phyloP scores from a whole-genome alignment of 2,329 filamentous ascomycete species.

The Aureobasidium subglaciale region DNA sequence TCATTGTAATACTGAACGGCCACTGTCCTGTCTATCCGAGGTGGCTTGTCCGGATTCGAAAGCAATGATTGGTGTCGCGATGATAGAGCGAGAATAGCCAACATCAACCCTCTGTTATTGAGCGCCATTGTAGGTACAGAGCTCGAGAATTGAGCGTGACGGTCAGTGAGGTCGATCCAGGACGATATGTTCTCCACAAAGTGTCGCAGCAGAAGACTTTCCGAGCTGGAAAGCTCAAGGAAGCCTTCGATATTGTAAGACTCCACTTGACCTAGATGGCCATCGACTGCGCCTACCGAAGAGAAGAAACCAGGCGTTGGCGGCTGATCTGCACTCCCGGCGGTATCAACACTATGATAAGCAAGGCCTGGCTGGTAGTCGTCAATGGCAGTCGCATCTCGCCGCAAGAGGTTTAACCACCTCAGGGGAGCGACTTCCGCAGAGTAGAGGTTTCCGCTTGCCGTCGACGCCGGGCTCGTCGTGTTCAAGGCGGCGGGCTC shows the following conservation, averaged over 20 bases:
- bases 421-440: background rate
- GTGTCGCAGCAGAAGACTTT: constrained; percentile 34
- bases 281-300: no score
- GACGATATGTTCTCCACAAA: constrained; percentile 33
- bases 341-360: background rate
- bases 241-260: background rate
- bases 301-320: no score
- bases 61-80: constrained; percentile 41
- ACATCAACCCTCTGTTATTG: constrained; percentile 50
- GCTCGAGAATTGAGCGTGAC: constrained; percentile 33
- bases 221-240: constrained; percentile 19
- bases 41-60: background rate
- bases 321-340: background rate
- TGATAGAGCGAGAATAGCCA: constrained; percentile 50
- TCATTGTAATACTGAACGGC: constrained; percentile 53
- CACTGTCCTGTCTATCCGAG: constrained; percentile 25
- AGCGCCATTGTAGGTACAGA: constrained; percentile 37
- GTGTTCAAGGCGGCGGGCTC: background rate
- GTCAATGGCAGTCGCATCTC: background rate
- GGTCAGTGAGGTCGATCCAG: constrained; percentile 41
- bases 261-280: background rate
- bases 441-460: background rate
- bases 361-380: background rate
- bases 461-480: background rate
- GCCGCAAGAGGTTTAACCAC: background rate